Percentiles rank a stretch among this genome's conserved stretches.
These are phyloP conservation scores for Agaricus subrufescens DNA, from an alignment of 768 basidiomycete genomes.

Conservation along the genomic window DNA sequence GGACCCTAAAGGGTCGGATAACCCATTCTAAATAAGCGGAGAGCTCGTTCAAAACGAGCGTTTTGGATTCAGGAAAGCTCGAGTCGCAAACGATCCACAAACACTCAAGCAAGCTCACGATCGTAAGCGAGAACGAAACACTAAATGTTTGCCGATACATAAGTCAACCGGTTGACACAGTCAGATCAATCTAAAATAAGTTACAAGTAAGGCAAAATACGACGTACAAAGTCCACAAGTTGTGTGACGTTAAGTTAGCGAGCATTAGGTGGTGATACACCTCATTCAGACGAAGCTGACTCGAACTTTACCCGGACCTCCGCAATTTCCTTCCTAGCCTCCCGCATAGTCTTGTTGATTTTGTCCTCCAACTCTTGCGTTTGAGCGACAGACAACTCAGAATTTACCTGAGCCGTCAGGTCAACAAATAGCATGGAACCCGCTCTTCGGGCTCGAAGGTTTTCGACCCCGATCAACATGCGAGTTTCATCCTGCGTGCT, in stretches of 20 bases:
- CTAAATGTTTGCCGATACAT: background rate
- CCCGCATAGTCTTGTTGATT: conserved; percentile 53
- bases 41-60: no score
- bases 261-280: background rate
- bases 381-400: conserved; percentile 50
- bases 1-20: no score
- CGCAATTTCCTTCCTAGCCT: conserved; percentile 57
- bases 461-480: conserved; percentile 39
- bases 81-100: no score
- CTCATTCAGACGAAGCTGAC: conserved; percentile 25
- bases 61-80: no score
- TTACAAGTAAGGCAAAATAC: background rate
- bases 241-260: background rate
- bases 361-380: conserved; percentile 55
- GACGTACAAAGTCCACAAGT: background rate
- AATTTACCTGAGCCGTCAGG: conserved; percentile 68
- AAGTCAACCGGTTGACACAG: background rate
- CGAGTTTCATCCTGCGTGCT: conserved; percentile 15
- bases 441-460: conserved; percentile 69
- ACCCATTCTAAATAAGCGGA: no score
- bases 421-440: conserved; percentile 85
- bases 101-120: background rate
- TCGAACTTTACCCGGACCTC: conserved; percentile 69
- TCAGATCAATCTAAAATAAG: background rate
- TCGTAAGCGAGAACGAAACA: background rate